Conservation (phyloP, 495 filamentous ascomycete species). For the Neurospora sp. region DNA sequence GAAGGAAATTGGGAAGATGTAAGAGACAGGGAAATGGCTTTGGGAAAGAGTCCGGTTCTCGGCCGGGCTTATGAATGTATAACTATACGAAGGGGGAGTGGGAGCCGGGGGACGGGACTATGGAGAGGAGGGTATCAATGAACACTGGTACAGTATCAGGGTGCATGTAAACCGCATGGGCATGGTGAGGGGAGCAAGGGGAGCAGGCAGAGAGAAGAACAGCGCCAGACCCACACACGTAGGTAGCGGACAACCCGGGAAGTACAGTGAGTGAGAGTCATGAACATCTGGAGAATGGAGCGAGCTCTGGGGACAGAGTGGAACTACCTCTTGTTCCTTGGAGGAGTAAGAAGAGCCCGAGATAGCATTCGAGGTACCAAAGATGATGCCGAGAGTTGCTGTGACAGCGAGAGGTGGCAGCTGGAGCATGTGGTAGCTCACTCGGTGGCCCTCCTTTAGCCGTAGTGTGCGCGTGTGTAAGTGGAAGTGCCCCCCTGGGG, state of each 20-base stretch:
- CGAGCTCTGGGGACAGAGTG: neutral
- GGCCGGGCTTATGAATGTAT: neutral
- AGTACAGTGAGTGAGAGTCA: neutral
- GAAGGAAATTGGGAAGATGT: neutral
- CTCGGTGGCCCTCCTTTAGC: neutral
- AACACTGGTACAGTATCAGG: neutral
- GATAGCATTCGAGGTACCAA: neutral
- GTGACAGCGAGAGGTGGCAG: neutral
- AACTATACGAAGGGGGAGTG: neutral
- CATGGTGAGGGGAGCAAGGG: neutral
- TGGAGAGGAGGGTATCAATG: neutral
- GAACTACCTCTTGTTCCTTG: neutral
- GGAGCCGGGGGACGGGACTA: neutral
- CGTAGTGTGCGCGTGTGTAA: neutral
- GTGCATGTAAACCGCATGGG: neutral
- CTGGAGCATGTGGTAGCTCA: neutral
- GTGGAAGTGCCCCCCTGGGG: neutral
- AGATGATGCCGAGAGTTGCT: neutral
- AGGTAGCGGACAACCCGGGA: neutral
- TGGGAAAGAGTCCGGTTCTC: neutral
- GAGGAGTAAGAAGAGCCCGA: neutral
- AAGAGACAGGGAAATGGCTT: conserved; percentile 11
- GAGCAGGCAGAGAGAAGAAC: neutral
- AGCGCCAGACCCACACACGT: neutral
- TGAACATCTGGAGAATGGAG: neutral